Evolutionary conservation across 805 yeast species (phyloP).

Genomic region (Jamesozyma hellenica): DNA sequence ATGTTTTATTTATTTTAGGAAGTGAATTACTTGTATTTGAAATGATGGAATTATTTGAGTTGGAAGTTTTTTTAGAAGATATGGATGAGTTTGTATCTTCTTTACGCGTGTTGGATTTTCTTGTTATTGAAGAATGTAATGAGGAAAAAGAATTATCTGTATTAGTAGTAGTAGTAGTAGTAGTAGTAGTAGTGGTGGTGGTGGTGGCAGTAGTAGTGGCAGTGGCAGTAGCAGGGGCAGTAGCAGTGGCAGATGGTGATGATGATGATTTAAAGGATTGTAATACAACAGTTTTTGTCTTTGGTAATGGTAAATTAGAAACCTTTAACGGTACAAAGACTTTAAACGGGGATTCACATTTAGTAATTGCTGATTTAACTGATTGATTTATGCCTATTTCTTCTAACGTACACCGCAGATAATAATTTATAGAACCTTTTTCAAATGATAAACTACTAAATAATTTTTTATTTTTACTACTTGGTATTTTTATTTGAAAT

Average conservation of each 20-base stretch:
- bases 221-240: neutral
- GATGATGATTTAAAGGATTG: slow-evolving; percentile 35
- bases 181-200: slow-evolving; percentile 2
- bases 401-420: slow-evolving; percentile 29
- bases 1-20: slow-evolving; percentile 15
- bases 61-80: slow-evolving; percentile 18
- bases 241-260: slow-evolving; percentile 4
- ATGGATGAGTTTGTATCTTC: slow-evolving; percentile 17
- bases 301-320: slow-evolving; percentile 51
- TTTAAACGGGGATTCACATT: slow-evolving; percentile 48
- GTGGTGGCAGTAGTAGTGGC: slow-evolving; percentile 4
- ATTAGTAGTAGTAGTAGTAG: slow-evolving; percentile 2
- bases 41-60: slow-evolving; percentile 7
- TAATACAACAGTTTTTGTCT: slow-evolving; percentile 54
- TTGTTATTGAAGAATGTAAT: neutral
- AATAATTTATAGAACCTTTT: slow-evolving; percentile 69
- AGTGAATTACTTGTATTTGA: neutral
- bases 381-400: slow-evolving; percentile 9
- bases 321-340: slow-evolving; percentile 70
- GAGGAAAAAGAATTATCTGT: neutral
- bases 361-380: slow-evolving; percentile 19
- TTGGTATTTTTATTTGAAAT: slow-evolving; percentile 73
- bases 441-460: slow-evolving; percentile 74
- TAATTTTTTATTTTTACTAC: slow-evolving; percentile 33
- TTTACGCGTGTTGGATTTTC: neutral